These are phyloP conservation scores for Serendipita sp. DNA, from an alignment of 768 basidiomycete genomes.

Conservation along the genomic window DNA sequence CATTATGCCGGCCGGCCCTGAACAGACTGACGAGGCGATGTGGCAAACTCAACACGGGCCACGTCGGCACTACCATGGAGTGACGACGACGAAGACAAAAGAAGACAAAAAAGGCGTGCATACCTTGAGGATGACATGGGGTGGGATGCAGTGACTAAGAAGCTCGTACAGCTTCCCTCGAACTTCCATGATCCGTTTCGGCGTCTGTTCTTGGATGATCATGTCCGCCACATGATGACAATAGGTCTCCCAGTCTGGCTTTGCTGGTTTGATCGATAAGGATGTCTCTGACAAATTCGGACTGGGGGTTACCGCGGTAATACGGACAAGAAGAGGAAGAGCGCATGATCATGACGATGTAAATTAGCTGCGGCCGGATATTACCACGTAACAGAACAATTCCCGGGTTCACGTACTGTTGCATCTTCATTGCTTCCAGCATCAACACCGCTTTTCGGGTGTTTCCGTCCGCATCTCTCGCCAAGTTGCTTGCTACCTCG, in stretches of 20 bases:
- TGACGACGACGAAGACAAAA: not conserved
- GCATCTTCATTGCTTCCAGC: slow-evolving; percentile 92
- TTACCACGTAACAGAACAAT: not conserved
- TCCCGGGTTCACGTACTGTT: slow-evolving; percentile 43
- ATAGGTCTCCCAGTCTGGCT: slow-evolving; percentile 99
- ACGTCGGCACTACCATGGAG: not conserved
- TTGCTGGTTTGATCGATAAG: slow-evolving; percentile 49
- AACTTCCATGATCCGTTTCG: slow-evolving; percentile 80
- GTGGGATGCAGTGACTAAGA: slow-evolving; percentile 91
- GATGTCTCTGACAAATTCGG: slow-evolving; percentile 50
- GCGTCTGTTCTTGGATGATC: slow-evolving; percentile 79
- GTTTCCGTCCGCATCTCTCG: slow-evolving; percentile 72
- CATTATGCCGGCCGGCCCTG: too few relatives aligned
- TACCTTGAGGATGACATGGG: slow-evolving; percentile 81
- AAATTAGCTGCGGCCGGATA: not conserved
- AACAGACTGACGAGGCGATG: not conserved
- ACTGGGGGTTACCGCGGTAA: slow-evolving; percentile 21
- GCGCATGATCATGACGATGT: not conserved
- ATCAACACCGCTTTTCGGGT: slow-evolving; percentile 88
- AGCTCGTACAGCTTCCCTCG: slow-evolving; percentile 88
- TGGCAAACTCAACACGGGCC: not conserved
- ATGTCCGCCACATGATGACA: slow-evolving; percentile 82
- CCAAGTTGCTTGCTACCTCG: slow-evolving; percentile 58
- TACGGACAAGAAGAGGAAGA: not conserved
- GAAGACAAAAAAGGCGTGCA: slow-evolving; percentile 10